A percentile compares a stretch with the other conserved stretches of the same genome.
These are phyloP conservation scores for Lagenaria siceraria DNA, from an alignment of 306 rosid genomes.

Conservation along the genomic window DNA sequence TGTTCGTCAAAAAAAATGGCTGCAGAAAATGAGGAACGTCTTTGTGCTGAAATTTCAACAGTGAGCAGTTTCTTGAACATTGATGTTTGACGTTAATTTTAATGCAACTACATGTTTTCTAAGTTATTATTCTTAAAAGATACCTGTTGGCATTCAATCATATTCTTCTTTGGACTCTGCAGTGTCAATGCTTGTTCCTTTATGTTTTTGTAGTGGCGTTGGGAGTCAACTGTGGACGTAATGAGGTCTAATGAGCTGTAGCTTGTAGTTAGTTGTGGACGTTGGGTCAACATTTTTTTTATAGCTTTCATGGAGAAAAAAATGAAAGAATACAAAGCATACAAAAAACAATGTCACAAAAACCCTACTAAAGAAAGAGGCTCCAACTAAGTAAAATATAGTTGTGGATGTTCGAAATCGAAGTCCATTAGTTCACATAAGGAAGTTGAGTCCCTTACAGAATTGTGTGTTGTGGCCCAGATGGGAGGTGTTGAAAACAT, in stretches of 20 bases:
- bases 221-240: neutral
- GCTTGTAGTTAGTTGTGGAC: neutral
- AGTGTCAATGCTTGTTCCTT: neutral
- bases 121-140: neutral
- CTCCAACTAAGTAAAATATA: too few relatives aligned
- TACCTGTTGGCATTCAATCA: neutral
- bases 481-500: too few relatives aligned
- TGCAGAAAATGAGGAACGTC: slow-evolving; percentile 56
- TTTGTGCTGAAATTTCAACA: slow-evolving; percentile 68
- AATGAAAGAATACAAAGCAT: too few relatives aligned
- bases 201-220: neutral
- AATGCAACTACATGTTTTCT: neutral
- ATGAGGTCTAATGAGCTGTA: neutral
- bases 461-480: too few relatives aligned
- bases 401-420: too few relatives aligned
- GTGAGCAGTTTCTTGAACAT: slow-evolving; percentile 32
- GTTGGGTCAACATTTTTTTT: neutral
- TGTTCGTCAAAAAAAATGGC: slow-evolving; percentile 54
- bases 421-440: too few relatives aligned
- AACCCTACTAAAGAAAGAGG: too few relatives aligned
- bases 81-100: neutral
- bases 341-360: too few relatives aligned
- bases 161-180: neutral
- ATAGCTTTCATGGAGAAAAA: too few relatives aligned
- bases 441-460: too few relatives aligned